Base-by-base conservation (phyloP, 1,284 basidiomycete species). In the Moniliella sp. region DNA sequence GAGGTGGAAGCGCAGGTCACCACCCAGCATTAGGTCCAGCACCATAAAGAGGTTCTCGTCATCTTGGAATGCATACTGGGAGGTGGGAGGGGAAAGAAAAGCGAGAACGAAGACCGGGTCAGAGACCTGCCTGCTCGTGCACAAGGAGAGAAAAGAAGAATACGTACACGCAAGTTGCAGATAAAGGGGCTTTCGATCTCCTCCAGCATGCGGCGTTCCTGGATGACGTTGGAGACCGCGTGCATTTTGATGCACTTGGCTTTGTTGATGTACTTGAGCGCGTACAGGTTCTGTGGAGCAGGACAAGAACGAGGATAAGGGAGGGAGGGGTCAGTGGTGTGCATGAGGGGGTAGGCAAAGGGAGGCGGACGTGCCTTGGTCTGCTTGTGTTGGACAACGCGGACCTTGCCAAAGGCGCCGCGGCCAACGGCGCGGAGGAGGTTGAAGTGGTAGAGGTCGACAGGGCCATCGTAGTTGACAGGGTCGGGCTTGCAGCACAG, bases 221-320 rank as follows among this genome's bases (percentile, higher is more conserved):
- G 86, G 29, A 97, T 76, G 56, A 94, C 83, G 61, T 97, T 94
- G 27, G 82, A 76, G 18, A 93, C 83, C 1, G 86, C 84, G 54
- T 82, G 83, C 81, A 91, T 91, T 68, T 84, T 86, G 44, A 91
- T 80, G 56, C 84, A 93, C 68, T 88, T 88, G 15, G 45, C 40
- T 63, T 97, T 97, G 69, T 94, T 94, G 66, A 97, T 97, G 65
- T 97, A 97, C 64, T 97, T 97, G 61, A 97, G 73, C 5, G 88
- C 88, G 55, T 86, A 94, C 18, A 97, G 42, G 17, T 43, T 41
- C 36, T 43, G 38, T 1, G 27, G 7, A 18, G 11, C 7, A 23
- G 15, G 14, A 23, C 27, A n/a, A n/a, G n/a, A n/a, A n/a, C n/a
- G n/a, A n/a, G n/a, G n/a, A n/a, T n/a, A n/a, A n/a, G n/a, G n/a